Base-by-base conservation (phyloP, 2,329 filamentous ascomycete species). In the Cercospora nicotianae region DNA sequence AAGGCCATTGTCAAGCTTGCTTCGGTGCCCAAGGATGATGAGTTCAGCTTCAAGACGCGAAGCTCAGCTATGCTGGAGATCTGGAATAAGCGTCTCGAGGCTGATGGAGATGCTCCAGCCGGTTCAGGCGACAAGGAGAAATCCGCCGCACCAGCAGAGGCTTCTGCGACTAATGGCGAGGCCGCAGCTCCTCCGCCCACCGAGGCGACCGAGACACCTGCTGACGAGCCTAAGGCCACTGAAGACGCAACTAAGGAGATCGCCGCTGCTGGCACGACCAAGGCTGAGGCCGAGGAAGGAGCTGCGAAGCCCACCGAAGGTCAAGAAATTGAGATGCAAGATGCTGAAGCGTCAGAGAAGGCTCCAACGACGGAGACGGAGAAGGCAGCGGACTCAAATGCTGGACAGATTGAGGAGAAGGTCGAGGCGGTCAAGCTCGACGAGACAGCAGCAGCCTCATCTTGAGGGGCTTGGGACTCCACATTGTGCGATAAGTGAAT, bases 1-100 rank as follows among this genome's bases (percentile, higher is more conserved):
- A 97, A 96, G 83, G 93, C 91, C 4, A 95, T 99, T 72, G 84
- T 97, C 75, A 97, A 97, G 83, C 85, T 99, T 8, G 87, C 90
- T 53, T 86, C 86, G 3, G 96, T 99, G 73, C 94, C 94, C 5
- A 90, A 90, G 69, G 95, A 99, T 72, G 91, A 94, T 39, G 91
- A 96, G 72, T 96, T 90, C 80, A 83, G 91, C 65, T 97, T 99
- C 87, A 96, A 95, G 83, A 84, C 89, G 72, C 90, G 95, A 62
- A 94, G 93, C 39, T 86, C 91, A 72, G 84, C 86, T 5, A 85
- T 99, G 59, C 84, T 98, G n/a, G 89, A 90, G 72, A 91, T 90
- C 80, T 99, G 95, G 95, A 96, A 91, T 79, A 90, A 91, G 79
- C 86, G 93, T 39, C 85, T 98, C 77, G 77, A 78, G 42, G 67